Conservation (phyloP, 2,329 filamentous ascomycete genomes). For the Fusarium palustre region DNA sequence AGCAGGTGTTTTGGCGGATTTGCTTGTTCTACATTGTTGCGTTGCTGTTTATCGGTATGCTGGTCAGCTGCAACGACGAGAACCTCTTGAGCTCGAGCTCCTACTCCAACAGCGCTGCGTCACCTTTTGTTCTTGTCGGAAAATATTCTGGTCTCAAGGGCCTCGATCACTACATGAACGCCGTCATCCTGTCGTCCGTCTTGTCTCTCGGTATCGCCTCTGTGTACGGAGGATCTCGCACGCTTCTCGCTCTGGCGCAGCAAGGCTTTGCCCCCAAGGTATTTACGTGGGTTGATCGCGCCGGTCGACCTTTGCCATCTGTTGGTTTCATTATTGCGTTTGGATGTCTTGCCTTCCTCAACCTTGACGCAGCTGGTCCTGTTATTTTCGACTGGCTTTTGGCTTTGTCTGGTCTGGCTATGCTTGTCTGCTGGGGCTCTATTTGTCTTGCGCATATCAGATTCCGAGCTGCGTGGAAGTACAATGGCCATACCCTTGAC, state of each 20-base stretch:
- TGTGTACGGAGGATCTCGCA: slow-evolving; percentile 67
- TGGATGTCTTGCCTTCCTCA: slow-evolving; percentile 62
- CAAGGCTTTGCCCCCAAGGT: slow-evolving; percentile 66
- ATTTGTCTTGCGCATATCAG: slow-evolving; percentile 73
- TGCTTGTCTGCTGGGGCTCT: slow-evolving; percentile 74
- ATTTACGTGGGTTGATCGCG: slow-evolving; percentile 65
- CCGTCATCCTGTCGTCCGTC: slow-evolving; percentile 65
- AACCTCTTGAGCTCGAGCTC: slow-evolving; percentile 54
- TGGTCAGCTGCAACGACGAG: slow-evolving; percentile 57
- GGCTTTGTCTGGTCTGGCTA: slow-evolving; percentile 70
- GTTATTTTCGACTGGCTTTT: slow-evolving; percentile 73
- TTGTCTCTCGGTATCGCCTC: slow-evolving; percentile 66
- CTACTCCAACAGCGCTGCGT: slow-evolving; percentile 45
- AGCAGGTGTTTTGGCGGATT: slow-evolving; percentile 73
- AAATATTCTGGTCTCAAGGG: slow-evolving; percentile 61
- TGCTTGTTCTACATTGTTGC: slow-evolving; percentile 63
- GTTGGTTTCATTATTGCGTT: slow-evolving; percentile 60
- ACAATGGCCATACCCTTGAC: slow-evolving; percentile 68
- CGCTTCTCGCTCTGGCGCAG: slow-evolving; percentile 65
- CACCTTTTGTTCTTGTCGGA: slow-evolving; percentile 64
- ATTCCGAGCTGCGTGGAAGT: slow-evolving; percentile 70
- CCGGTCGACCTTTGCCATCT: slow-evolving; percentile 62
- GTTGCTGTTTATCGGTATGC: slow-evolving; percentile 61
- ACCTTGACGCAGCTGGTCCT: slow-evolving; percentile 58
- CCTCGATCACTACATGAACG: slow-evolving; percentile 65